These are phyloP conservation scores for Barnettozyma vustinii DNA, from an alignment of 805 yeast species.

Conservation along the genomic window DNA sequence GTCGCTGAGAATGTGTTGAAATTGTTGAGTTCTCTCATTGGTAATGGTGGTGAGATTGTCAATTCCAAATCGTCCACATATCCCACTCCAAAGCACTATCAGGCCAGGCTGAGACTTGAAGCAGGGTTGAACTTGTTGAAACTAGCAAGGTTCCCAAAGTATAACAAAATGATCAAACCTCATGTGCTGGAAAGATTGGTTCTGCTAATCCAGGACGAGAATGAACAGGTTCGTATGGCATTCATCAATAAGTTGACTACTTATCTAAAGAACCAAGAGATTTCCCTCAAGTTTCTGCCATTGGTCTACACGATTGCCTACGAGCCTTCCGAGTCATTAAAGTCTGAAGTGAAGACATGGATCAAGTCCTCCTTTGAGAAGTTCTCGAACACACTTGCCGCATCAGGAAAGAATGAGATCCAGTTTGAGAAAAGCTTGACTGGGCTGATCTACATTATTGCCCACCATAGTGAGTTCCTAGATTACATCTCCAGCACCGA, in stretches of 20 bases:
- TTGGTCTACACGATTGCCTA: conserved; percentile 68
- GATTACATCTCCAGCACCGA: conserved; percentile 32
- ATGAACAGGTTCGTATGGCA: conserved; percentile 45
- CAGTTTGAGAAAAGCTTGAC: conserved; percentile 62
- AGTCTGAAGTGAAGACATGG: conserved; percentile 60
- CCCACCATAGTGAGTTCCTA: conserved; percentile 68
- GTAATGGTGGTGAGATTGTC: conserved; percentile 75
- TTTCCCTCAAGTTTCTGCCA: conserved; percentile 64
- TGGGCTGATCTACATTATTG: conserved; percentile 60
- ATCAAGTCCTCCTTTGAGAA: conserved; percentile 43
- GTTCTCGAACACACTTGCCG: conserved; percentile 27
- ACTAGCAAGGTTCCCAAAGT: conserved; percentile 50
- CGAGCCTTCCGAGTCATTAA: conserved; percentile 57
- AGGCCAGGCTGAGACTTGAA: conserved; percentile 54
- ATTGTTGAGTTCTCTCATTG: conserved; percentile 57
- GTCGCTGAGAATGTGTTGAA: conserved; percentile 62
- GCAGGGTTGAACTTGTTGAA: conserved; percentile 67
- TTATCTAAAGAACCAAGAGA: conserved; percentile 41
- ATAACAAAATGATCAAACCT: conserved; percentile 48
- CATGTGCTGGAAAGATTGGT: conserved; percentile 47
- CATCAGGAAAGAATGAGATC: conserved; percentile 34
- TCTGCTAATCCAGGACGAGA: conserved; percentile 63
- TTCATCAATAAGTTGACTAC: conserved; percentile 49
- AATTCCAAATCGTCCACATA: conserved; percentile 33
- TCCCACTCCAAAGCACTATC: conserved; percentile 61